Evolutionary conservation across 441 rosid genomes (phyloP), one percentile per base, ranked within the genome.

Genomic region (Kokia cookei): DNA sequence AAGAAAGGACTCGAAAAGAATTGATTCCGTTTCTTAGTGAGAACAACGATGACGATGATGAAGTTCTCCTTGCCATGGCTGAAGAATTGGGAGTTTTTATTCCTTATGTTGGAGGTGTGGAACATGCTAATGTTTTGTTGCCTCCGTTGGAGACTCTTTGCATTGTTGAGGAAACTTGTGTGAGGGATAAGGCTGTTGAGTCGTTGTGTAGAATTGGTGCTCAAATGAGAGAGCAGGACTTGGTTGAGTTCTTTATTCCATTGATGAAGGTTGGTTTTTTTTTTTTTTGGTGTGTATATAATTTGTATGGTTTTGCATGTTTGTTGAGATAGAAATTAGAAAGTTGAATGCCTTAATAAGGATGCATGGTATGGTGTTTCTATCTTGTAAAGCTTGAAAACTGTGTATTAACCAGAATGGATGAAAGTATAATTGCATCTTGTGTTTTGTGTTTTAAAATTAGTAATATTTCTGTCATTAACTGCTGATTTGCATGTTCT

Each of bases 61-160:
- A 95, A 84, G 97, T 95, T 22, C 99, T 93, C 76, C 99, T 95
- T 71, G 98, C 97, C 5, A 88, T 93, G 95, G 97, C 98, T 1
- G 99, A 89, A 74, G 98, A 95, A 69, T 63, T 95, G 78, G 99
- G 98, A 1, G 95, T 88, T 64, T 95, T 95, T 74, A 87, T 95
- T 75, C 97, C 97, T 0, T 93, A 85, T 78, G 94, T 95, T 8
- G 99, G 99, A n/a, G 99, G 99, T 8, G 84, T 91, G 53, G 97
- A 91, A 78, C 79, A 84, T 62, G 93, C 99, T 4, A 84, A 89
- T 82, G 92, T 91, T 68, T 80, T 95, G 82, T 89, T 95, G 24
- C 85, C 91, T 1, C 99, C 99, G 0, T 75, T 95, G 60, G 98
- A 93, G 82, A 88, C 97, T 22, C 89, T 95, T 50, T 90, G 94